Conservation (phyloP, 164 flowering plant genomes). For the Platanus orientalis region DNA sequence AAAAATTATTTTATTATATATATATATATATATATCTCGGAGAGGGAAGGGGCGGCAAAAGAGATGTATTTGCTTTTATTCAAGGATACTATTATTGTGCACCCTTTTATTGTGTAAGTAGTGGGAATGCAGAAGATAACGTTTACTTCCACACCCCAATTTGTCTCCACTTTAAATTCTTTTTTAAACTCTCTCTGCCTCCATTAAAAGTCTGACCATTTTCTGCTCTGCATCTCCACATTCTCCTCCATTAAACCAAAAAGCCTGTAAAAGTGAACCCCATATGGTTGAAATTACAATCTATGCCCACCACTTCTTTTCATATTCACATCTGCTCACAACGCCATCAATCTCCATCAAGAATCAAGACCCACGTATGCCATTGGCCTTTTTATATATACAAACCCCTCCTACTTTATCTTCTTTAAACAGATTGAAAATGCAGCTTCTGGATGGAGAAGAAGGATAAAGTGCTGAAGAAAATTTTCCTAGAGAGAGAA, state of each 20-base stretch:
- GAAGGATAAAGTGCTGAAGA: not conserved
- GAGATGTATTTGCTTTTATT: too few relatives aligned
- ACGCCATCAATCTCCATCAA: not conserved
- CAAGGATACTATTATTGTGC: not conserved
- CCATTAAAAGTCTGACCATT: constrained; percentile 10
- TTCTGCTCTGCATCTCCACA: constrained; percentile 26
- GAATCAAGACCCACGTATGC: not conserved
- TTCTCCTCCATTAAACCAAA: constrained; percentile 12
- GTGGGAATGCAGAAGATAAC: constrained; percentile 27
- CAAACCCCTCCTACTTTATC: constrained; percentile 7
- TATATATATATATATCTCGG: too few relatives aligned
- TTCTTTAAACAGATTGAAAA: constrained; percentile 1
- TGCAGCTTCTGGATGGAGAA: constrained; percentile 11
- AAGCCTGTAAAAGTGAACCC: constrained; percentile 16
- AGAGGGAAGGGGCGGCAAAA: too few relatives aligned
- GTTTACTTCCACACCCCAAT: constrained; percentile 9
- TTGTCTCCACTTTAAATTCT: constrained; percentile 16
- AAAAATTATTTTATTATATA: too few relatives aligned
- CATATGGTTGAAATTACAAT: constrained; percentile 20
- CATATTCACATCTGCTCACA: not conserved
- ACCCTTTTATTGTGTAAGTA: constrained; percentile 7
- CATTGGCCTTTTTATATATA: not conserved
- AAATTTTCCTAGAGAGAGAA: not conserved
- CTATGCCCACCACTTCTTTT: not conserved
- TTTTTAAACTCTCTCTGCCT: constrained; percentile 10